Evolutionary conservation across 805 yeast species (phyloP).

Genomic region (Priceomyces fermenticarens): DNA sequence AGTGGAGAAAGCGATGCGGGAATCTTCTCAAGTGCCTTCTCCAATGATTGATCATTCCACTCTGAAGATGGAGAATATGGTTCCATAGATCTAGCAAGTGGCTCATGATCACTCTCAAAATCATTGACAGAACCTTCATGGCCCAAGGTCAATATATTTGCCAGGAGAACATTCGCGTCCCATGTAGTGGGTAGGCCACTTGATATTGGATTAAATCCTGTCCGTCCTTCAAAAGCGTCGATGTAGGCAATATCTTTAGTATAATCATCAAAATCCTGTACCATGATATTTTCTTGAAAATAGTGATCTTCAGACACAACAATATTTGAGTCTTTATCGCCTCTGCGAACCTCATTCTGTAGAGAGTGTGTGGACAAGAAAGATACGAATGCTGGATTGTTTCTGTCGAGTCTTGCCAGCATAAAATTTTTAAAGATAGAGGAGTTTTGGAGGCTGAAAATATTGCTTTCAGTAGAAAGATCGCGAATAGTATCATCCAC

Average conservation of each 20-base stretch:
- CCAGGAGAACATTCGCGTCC: too few relatives aligned
- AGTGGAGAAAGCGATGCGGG: conserved; percentile 43
- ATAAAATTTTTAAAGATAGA: conserved; percentile 25
- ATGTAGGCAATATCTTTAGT: conserved; percentile 35
- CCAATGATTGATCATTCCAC: conserved; percentile 5
- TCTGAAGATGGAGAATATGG: neutral
- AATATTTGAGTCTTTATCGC: too few relatives aligned
- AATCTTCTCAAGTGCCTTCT: conserved; percentile 14
- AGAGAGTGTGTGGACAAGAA: too few relatives aligned
- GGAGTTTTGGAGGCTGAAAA: conserved; percentile 22
- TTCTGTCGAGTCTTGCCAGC: conserved; percentile 4
- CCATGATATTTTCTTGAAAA: neutral
- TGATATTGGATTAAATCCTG: too few relatives aligned
- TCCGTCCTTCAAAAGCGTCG: conserved; percentile 11
- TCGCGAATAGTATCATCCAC: conserved; percentile 23
- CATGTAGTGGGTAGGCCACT: too few relatives aligned
- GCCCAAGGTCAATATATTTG: too few relatives aligned
- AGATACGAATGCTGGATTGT: too few relatives aligned
- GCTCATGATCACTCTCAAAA: neutral
- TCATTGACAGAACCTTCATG: too few relatives aligned
- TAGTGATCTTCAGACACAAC: too few relatives aligned
- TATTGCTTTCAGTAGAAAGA: conserved; percentile 22
- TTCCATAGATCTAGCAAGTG: too few relatives aligned
- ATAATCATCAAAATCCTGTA: conserved; percentile 23
- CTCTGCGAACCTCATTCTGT: too few relatives aligned